These are phyloP conservation scores for Podaxis rugospora DNA, from an alignment of 768 basidiomycete species.

Conservation along the genomic window DNA sequence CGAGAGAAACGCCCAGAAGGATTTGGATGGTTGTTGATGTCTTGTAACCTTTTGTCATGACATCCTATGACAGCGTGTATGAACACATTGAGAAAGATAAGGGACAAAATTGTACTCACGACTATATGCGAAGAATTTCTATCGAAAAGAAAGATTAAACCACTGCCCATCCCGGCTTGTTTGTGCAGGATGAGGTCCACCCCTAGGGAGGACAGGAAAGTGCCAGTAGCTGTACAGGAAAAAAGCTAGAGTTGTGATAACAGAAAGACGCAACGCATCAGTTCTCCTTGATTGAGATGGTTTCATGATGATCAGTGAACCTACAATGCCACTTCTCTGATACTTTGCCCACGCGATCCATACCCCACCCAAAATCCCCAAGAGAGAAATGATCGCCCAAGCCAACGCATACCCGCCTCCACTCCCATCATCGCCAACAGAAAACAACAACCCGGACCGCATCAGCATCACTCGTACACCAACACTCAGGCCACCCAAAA, in stretches of 20 bases:
- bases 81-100: background rate
- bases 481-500: constrained; percentile 53
- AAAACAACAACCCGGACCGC: constrained; percentile 43
- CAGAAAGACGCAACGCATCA: background rate
- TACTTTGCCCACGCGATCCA: constrained; percentile 33
- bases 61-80: constrained; percentile 32
- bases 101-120: constrained; percentile 28
- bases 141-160: constrained; percentile 61
- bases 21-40: constrained; percentile 48
- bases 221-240: constrained; percentile 54
- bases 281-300: background rate
- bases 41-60: constrained; percentile 41
- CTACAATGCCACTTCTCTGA: constrained; percentile 48
- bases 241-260: constrained; percentile 27
- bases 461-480: constrained; percentile 53
- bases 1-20: constrained; percentile 49
- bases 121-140: constrained; percentile 52
- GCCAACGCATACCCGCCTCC: constrained; percentile 33
- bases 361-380: constrained; percentile 38
- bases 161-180: constrained; percentile 60
- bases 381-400: constrained; percentile 48
- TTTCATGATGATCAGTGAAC: constrained; percentile 17
- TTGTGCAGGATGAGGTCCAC: constrained; percentile 52
- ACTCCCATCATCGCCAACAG: constrained; percentile 15
- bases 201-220: constrained; percentile 54